Percentiles rank a stretch among this genome's conserved stretches.
These are phyloP conservation scores for Citrus inodora DNA, from an alignment of 345 rosid genomes.

Conservation along the genomic window DNA sequence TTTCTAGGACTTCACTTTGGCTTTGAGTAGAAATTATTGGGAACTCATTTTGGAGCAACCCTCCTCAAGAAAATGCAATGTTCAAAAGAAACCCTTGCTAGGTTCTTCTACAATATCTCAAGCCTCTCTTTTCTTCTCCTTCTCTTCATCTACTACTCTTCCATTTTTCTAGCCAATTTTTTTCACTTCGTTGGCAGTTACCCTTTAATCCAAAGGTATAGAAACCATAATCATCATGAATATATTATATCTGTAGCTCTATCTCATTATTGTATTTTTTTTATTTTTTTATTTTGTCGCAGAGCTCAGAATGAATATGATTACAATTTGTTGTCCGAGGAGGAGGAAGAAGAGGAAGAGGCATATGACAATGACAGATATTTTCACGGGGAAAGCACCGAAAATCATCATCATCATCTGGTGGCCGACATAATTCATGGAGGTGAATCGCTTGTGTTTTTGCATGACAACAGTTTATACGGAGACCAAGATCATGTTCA, in stretches of 20 bases:
- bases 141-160: slow-evolving; percentile 64
- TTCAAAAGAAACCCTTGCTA: slow-evolving; percentile 66
- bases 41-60: slow-evolving; percentile 26
- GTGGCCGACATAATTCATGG: slow-evolving; percentile 63
- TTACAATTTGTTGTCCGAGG: slow-evolving; percentile 50
- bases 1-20: slow-evolving; percentile 25
- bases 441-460: slow-evolving; percentile 55
- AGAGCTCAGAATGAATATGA: slow-evolving; percentile 63
- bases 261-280: not conserved
- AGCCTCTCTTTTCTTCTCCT: slow-evolving; percentile 62
- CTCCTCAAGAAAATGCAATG: slow-evolving; percentile 59
- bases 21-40: slow-evolving; percentile 6
- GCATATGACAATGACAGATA: slow-evolving; percentile 28
- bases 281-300: not conserved
- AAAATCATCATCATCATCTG: slow-evolving; percentile 34
- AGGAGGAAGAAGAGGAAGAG: slow-evolving; percentile 61
- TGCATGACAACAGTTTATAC: slow-evolving; percentile 14
- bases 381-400: slow-evolving; percentile 36
- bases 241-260: not conserved
- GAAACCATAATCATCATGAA: not conserved
- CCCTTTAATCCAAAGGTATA: slow-evolving; percentile 64
- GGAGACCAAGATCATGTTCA: not conserved
- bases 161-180: slow-evolving; percentile 49
- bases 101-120: slow-evolving; percentile 73
- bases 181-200: slow-evolving; percentile 64